These are phyloP conservation scores for Ceratocystis papillata DNA, from an alignment of 2,329 filamentous ascomycete species.

Conservation along the genomic window DNA sequence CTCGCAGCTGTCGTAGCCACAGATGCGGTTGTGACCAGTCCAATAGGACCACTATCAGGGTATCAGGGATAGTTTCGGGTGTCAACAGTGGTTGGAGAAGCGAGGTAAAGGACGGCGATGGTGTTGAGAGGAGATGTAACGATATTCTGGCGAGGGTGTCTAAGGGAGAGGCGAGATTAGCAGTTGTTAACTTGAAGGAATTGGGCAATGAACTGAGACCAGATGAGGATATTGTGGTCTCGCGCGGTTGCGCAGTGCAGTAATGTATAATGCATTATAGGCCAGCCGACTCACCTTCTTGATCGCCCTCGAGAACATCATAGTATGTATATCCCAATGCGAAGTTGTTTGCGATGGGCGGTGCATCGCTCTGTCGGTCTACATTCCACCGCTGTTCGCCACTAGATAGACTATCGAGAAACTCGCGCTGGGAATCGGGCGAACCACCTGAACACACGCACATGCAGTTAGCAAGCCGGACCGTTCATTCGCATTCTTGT, in stretches of 20 bases:
- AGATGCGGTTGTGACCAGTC: conserved; percentile 92
- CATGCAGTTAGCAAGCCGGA: conserved; percentile 9
- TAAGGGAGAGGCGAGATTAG: conserved; percentile 30
- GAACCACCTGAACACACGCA: conserved; percentile 51
- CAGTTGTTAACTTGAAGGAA: not conserved
- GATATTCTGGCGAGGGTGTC: conserved; percentile 85
- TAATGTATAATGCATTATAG: not conserved
- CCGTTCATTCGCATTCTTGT: not conserved
- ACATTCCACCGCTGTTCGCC: conserved; percentile 43
- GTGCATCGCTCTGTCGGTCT: conserved; percentile 50
- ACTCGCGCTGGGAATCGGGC: conserved; percentile 72
- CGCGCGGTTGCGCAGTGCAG: too few species aligned
- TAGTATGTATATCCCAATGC: conserved; percentile 91
- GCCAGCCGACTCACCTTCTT: conserved; percentile 56
- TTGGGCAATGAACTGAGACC: not conserved
- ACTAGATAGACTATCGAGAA: conserved; percentile 55
- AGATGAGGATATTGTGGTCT: too few species aligned
- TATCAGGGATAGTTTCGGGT: conserved; percentile 72
- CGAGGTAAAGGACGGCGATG: conserved; percentile 69
- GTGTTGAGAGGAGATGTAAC: conserved; percentile 76
- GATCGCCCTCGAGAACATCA: conserved; percentile 84
- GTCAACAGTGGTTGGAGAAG: conserved; percentile 77
- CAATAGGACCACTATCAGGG: conserved; percentile 78
- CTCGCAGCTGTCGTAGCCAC: conserved; percentile 79
- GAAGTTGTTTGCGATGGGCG: conserved; percentile 82